A percentile compares a stretch with the other conserved stretches of the same genome.
phyloP scores from a whole-genome alignment of 208 protist species.

The Acanthamoeba lenticulata region DNA sequence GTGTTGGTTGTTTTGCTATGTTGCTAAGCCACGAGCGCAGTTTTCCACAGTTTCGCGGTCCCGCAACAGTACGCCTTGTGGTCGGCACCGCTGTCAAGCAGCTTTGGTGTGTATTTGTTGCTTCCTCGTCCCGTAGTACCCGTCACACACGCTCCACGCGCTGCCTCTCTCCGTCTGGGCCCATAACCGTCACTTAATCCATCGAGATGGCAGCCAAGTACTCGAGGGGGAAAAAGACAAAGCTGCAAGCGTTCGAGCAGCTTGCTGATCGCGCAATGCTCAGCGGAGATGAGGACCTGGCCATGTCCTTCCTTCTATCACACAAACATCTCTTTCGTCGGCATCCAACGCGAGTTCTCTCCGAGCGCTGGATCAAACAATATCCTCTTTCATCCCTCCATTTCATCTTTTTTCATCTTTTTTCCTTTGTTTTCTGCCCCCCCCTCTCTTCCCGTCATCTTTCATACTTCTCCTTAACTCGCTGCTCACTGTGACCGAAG shows the following conservation, averaged over 20 bases:
- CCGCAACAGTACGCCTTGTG: not conserved
- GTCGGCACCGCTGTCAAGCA: not conserved
- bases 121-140: too few species aligned
- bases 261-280: not conserved
- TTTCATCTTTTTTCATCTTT: not conserved
- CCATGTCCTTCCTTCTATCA: slow-evolving; percentile 25
- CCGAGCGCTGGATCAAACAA: slow-evolving; percentile 61
- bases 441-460: not conserved
- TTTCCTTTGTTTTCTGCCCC: not conserved
- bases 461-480: not conserved
- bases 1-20: too few species aligned
- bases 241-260: not conserved
- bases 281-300: slow-evolving; percentile 11
- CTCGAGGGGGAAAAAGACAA: not conserved
- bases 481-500: not conserved
- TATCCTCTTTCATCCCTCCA: not conserved
- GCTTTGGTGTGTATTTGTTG: not conserved
- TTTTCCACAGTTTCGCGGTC: not conserved
- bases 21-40: not conserved
- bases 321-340: slow-evolving; percentile 33
- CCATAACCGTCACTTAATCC: too few species aligned
- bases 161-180: too few species aligned
- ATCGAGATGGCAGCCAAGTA: not conserved
- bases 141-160: too few species aligned
- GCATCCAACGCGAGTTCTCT: not conserved